Percentiles rank a stretch among this genome's conserved stretches.
phyloP scores from a whole-genome alignment of 768 basidiomycete genomes.

The Lactifluus echinatus region DNA sequence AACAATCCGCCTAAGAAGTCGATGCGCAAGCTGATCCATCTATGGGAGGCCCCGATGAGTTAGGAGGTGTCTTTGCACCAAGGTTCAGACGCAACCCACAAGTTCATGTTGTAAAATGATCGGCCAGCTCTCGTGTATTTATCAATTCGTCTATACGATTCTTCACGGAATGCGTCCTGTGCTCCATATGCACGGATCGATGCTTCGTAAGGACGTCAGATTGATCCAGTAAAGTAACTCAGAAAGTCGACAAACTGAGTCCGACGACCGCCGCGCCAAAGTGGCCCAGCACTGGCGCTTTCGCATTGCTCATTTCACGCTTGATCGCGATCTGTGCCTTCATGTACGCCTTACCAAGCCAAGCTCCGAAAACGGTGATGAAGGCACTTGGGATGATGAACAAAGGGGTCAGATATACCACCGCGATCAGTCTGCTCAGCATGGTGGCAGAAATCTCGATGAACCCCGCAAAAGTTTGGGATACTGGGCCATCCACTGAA shows the following conservation, averaged over 20 bases:
- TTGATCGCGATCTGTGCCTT: conserved; percentile 48
- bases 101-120: conserved; percentile 41
- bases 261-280: conserved; percentile 48
- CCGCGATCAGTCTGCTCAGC: conserved; percentile 31
- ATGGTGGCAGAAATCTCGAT: conserved; percentile 29
- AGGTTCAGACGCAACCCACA: conserved; percentile 24
- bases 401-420: conserved; percentile 32
- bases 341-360: conserved; percentile 43
- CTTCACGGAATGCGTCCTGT: conserved; percentile 33
- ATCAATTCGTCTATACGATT: conserved; percentile 40
- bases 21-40: conserved; percentile 45
- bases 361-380: conserved; percentile 32
- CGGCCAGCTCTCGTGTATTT: conserved; percentile 35
- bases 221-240: neutral
- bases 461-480: conserved; percentile 23
- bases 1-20: conserved; percentile 51
- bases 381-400: conserved; percentile 34
- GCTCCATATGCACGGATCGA: conserved; percentile 52
- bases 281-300: conserved; percentile 42
- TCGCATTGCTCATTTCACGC: conserved; percentile 45
- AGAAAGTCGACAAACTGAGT: conserved; percentile 27
- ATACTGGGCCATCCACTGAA: conserved; percentile 31
- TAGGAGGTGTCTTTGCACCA: neutral
- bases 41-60: conserved; percentile 8
- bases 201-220: conserved; percentile 15